phyloP scores from a whole-genome alignment of 192 early-diverging fungal species.

The Piromyces finnis region DNA sequence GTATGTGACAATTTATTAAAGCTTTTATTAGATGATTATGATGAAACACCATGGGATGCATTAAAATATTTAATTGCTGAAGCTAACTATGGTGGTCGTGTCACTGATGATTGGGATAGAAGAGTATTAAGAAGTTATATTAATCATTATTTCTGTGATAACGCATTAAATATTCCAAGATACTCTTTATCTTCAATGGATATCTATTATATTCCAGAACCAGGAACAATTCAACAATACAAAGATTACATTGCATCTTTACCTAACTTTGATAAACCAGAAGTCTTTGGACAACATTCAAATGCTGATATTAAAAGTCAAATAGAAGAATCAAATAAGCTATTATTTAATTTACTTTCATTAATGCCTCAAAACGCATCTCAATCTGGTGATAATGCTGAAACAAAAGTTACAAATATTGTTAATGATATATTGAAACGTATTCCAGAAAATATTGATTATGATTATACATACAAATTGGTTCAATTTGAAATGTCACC shows the following conservation, averaged over 20 bases:
- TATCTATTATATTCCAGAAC: slow-evolving; percentile 32
- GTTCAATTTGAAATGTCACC: slow-evolving; percentile 28
- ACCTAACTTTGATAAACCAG: slow-evolving; percentile 33
- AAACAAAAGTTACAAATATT: slow-evolving; percentile 30
- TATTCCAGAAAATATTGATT: slow-evolving; percentile 32
- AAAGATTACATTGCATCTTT: slow-evolving; percentile 30
- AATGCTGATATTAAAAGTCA: slow-evolving; percentile 44
- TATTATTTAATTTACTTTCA: slow-evolving; percentile 24
- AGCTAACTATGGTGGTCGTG: slow-evolving; percentile 41
- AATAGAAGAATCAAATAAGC: slow-evolving; percentile 28
- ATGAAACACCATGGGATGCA: slow-evolving; percentile 39
- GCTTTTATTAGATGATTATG: slow-evolving; percentile 29
- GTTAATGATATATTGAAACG: slow-evolving; percentile 21
- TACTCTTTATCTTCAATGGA: slow-evolving; percentile 24
- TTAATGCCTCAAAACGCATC: slow-evolving; percentile 28
- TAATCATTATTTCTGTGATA: slow-evolving; percentile 31
- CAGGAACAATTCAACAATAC: slow-evolving; percentile 11
- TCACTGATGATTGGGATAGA: slow-evolving; percentile 45
- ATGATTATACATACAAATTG: slow-evolving; percentile 21
- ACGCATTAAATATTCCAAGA: slow-evolving; percentile 22
- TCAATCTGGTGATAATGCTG: slow-evolving; percentile 14
- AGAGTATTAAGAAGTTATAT: slow-evolving; percentile 36
- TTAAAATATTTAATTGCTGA: slow-evolving; percentile 43
- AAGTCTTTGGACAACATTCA: slow-evolving; percentile 46
- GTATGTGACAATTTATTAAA: slow-evolving; percentile 17